phyloP scores from a whole-genome alignment of 2,329 filamentous ascomycete genomes.

The Exophiala sp. region DNA sequence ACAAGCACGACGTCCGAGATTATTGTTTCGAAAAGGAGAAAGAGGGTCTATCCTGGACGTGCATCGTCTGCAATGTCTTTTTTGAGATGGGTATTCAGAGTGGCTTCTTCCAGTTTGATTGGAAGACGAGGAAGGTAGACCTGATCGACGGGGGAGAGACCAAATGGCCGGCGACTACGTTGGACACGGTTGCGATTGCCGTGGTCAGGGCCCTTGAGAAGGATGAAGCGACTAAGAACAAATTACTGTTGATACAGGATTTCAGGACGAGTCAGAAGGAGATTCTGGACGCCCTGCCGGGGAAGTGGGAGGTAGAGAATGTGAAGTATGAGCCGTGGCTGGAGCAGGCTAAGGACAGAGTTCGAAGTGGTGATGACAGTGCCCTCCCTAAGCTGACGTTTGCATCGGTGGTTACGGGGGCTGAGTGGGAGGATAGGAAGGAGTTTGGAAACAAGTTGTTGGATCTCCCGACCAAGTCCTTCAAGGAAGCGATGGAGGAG shows the following conservation, averaged over 20 bases:
- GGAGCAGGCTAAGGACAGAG: conserved; percentile 10
- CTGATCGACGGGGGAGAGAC: conserved; percentile 50
- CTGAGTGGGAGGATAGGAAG: conserved; percentile 11
- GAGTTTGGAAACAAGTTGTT: conserved; percentile 17
- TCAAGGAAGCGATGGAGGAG: conserved; percentile 10
- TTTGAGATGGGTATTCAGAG: conserved; percentile 35
- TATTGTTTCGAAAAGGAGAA: conserved; percentile 28
- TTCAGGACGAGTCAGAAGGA: conserved; percentile 45
- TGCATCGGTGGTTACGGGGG: conserved; percentile 12
- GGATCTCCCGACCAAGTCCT: conserved; percentile 16
- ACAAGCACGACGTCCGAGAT: conserved; percentile 33
- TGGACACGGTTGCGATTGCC: conserved; percentile 46
- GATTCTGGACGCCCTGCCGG: conserved; percentile 32
- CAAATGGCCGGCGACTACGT: conserved; percentile 48
- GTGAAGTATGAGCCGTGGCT: conserved; percentile 13
- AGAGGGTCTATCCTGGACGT: conserved; percentile 29
- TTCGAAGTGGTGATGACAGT: conserved; percentile 16
- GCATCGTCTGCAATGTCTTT: conserved; percentile 35
- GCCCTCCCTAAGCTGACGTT: conserved; percentile 18
- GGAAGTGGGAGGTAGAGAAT: conserved; percentile 18
- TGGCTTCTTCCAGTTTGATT: conserved; percentile 46
- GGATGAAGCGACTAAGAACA: conserved; percentile 54
- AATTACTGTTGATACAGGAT: conserved; percentile 46
- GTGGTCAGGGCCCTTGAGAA: conserved; percentile 49
- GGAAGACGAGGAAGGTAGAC: conserved; percentile 41